Evolutionary conservation across 2,329 filamentous ascomycete species (phyloP).

Genomic region (Alternaria conjuncta): DNA sequence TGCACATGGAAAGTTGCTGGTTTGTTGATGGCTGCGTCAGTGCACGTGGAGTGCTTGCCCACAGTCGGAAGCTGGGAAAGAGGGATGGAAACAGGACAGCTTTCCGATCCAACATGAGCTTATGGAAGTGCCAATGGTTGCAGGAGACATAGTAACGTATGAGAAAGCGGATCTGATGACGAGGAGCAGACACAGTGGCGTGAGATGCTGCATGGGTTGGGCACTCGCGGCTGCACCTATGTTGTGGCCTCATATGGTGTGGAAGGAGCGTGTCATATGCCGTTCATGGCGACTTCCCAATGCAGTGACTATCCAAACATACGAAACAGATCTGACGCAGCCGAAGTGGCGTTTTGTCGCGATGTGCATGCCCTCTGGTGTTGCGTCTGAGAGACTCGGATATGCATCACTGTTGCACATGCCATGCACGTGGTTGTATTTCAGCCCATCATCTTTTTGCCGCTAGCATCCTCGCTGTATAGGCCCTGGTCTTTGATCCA

Average conservation of each 20-base stretch:
- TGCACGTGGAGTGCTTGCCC: slow-evolving; percentile 8
- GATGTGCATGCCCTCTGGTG: background rate
- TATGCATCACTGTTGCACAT: background rate
- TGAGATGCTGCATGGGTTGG: background rate
- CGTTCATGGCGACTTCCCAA: background rate
- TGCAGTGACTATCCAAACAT: background rate
- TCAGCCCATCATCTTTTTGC: slow-evolving; percentile 48
- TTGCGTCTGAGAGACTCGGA: background rate
- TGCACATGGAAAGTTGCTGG: background rate
- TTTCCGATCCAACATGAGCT: background rate
- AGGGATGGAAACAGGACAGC: background rate
- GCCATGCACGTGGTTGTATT: background rate
- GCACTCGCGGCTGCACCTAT: background rate
- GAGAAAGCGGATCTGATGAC: background rate
- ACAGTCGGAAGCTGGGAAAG: background rate
- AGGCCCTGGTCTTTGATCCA: slow-evolving; percentile 65
- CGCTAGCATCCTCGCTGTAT: slow-evolving; percentile 57
- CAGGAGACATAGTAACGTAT: background rate
- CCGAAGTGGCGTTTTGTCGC: background rate
- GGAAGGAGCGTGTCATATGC: background rate
- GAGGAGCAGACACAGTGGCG: background rate
- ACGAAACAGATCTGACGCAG: background rate
- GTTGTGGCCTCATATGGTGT: background rate
- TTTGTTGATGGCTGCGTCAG: slow-evolving; percentile 3
- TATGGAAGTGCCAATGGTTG: background rate